Evolutionary conservation across 495 filamentous ascomycete genomes (phyloP).

Genomic region (Neurospora hispaniola): DNA sequence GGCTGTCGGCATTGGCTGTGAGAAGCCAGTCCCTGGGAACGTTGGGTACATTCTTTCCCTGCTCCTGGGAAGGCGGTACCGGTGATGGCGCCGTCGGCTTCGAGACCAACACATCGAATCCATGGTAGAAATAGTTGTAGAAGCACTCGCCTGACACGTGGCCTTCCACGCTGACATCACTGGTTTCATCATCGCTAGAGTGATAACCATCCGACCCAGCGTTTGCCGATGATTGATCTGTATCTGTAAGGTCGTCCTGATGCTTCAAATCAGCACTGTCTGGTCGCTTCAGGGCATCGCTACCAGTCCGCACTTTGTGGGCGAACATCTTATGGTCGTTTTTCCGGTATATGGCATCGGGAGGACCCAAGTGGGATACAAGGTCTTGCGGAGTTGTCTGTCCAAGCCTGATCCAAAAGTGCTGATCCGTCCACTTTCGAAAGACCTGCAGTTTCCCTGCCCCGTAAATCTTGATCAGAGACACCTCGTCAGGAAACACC

Average conservation of each 20-base stretch:
- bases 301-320: constrained; percentile 50
- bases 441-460: constrained; percentile 68
- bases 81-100: constrained; percentile 53
- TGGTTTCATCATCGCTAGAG: constrained; percentile 52
- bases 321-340: constrained; percentile 87
- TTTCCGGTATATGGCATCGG: constrained; percentile 92
- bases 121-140: constrained; percentile 93
- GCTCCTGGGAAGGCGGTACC: constrained; percentile 46
- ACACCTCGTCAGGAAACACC: constrained; percentile 67
- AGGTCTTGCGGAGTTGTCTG: constrained; percentile 85
- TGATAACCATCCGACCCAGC: constrained; percentile 57
- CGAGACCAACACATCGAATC: constrained; percentile 89
- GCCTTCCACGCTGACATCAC: constrained; percentile 38
- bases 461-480: constrained; percentile 62
- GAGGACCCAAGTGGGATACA: constrained; percentile 78
- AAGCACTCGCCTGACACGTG: constrained; percentile 65
- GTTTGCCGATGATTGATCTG: constrained; percentile 73
- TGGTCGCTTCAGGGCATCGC: constrained; percentile 33
- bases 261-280: constrained; percentile 39
- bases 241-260: constrained; percentile 58
- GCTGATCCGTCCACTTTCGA: constrained; percentile 44
- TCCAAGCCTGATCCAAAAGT: constrained; percentile 60
- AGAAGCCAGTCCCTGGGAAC: constrained; percentile 28
- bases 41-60: constrained; percentile 3
- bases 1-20: constrained; percentile 38